These are phyloP conservation scores for Plasmopara viticola DNA, from an alignment of 352 stramenopile species.

Conservation along the genomic window DNA sequence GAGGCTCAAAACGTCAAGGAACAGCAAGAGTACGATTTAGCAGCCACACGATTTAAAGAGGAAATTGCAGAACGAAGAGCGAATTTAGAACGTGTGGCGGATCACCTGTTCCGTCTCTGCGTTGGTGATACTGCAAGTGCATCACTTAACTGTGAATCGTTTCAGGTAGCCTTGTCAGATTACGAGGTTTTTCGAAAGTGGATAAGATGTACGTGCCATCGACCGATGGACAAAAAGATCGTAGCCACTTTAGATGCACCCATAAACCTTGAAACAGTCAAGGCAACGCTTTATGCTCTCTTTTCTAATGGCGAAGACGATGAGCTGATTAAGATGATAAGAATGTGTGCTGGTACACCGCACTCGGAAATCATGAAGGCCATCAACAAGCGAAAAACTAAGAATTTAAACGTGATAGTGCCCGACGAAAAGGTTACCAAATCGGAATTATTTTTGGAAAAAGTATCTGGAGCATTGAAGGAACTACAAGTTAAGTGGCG, in stretches of 20 bases:
- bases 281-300: slow-evolving; percentile 5
- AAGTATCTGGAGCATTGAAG: slow-evolving; percentile 11
- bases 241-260: slow-evolving; percentile 10
- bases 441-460: slow-evolving; percentile 9
- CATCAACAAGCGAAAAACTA: slow-evolving; percentile 1
- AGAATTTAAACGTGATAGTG: neutral
- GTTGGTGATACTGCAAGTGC: neutral
- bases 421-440: neutral
- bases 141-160: neutral
- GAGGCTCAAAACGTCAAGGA: slow-evolving; percentile 6
- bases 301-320: slow-evolving; percentile 4
- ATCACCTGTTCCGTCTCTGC: slow-evolving; percentile 12
- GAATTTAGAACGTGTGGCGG: slow-evolving; percentile 6
- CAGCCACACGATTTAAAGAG: slow-evolving; percentile 1
- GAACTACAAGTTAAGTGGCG: slow-evolving; percentile 25
- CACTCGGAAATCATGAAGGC: slow-evolving; percentile 2
- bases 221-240: slow-evolving; percentile 15
- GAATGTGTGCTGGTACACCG: slow-evolving; percentile 14
- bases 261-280: slow-evolving; percentile 8
- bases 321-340: slow-evolving; percentile 7
- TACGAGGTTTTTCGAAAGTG: slow-evolving; percentile 19
- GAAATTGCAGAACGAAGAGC: slow-evolving; percentile 14
- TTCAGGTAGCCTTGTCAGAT: neutral
- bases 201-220: slow-evolving; percentile 5
- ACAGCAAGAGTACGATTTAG: slow-evolving; percentile 8